These are phyloP conservation scores for Coemansia sp. DNA, from an alignment of 192 early-diverging fungal species.

Conservation along the genomic window DNA sequence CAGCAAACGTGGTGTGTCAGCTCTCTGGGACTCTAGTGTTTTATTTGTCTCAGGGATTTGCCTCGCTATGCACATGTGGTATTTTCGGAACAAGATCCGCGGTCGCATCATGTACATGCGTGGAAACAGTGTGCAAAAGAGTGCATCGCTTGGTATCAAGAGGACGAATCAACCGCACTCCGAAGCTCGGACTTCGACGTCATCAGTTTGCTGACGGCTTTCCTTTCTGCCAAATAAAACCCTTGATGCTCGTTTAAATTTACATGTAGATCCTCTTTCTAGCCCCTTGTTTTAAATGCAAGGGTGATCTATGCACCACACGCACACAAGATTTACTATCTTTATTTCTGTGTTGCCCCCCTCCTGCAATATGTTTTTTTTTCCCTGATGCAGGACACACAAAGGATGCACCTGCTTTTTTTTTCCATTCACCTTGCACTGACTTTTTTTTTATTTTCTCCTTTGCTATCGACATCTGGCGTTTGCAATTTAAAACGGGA, in stretches of 20 bases:
- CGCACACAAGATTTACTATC: background rate
- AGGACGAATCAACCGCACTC: no score
- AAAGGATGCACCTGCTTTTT: constrained; percentile 4
- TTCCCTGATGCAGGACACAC: constrained; percentile 6
- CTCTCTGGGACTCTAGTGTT: background rate
- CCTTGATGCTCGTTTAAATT: background rate
- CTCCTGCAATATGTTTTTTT: background rate
- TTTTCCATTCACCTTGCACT: background rate
- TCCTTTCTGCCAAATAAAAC: background rate
- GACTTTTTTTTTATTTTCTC: background rate
- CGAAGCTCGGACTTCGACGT: background rate
- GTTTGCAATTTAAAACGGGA: constrained; percentile 3
- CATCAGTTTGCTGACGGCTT: background rate
- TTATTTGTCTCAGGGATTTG: background rate
- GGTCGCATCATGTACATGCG: background rate
- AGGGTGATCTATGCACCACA: constrained; percentile 11
- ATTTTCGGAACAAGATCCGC: constrained; percentile 1
- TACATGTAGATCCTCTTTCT: background rate
- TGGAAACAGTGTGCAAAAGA: background rate
- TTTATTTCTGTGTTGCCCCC: background rate
- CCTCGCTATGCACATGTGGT: background rate
- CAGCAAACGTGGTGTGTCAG: no score
- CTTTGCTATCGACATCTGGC: constrained; percentile 1
- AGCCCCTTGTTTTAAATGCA: background rate
- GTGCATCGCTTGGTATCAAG: background rate